Percentiles rank a stretch among this genome's conserved stretches.
These are phyloP conservation scores for Pisolithus marmoratus DNA, from an alignment of 768 basidiomycete species.

Conservation along the genomic window DNA sequence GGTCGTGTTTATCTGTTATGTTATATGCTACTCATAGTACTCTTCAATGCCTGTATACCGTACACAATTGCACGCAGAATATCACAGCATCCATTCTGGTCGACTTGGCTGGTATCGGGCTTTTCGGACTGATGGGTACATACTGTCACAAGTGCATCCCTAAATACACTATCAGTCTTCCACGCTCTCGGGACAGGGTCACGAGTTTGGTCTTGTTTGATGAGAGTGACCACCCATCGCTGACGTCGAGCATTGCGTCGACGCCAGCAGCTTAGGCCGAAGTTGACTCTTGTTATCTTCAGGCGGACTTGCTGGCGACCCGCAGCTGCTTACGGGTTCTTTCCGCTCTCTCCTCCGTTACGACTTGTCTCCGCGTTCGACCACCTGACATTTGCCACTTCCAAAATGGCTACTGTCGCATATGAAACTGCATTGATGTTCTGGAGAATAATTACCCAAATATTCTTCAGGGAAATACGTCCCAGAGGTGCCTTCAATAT, in stretches of 20 bases:
- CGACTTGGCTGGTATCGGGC: neutral
- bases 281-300: neutral
- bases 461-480: constrained; percentile 95
- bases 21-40: constrained; percentile 13
- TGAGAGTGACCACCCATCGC: neutral
- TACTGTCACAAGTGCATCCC: neutral
- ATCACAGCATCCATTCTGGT: constrained; percentile 7
- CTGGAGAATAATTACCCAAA: constrained; percentile 80
- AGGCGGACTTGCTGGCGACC: neutral
- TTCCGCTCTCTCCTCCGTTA: constrained; percentile 7
- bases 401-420: constrained; percentile 22
- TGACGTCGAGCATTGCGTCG: too few species aligned
- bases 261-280: too few species aligned
- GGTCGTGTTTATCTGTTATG: constrained; percentile 8
- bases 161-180: too few species aligned
- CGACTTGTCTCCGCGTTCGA: constrained; percentile 5
- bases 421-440: constrained; percentile 81
- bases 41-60: constrained; percentile 20
- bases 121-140: neutral
- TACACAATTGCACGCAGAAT: constrained; percentile 23
- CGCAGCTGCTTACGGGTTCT: neutral
- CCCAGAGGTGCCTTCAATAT: constrained; percentile 94
- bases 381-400: neutral
- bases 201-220: constrained; percentile 26
- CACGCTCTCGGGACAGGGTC: neutral